These are phyloP conservation scores for Phaeosphaeria sp. DNA, from an alignment of 2,329 filamentous ascomycete genomes.

Conservation along the genomic window DNA sequence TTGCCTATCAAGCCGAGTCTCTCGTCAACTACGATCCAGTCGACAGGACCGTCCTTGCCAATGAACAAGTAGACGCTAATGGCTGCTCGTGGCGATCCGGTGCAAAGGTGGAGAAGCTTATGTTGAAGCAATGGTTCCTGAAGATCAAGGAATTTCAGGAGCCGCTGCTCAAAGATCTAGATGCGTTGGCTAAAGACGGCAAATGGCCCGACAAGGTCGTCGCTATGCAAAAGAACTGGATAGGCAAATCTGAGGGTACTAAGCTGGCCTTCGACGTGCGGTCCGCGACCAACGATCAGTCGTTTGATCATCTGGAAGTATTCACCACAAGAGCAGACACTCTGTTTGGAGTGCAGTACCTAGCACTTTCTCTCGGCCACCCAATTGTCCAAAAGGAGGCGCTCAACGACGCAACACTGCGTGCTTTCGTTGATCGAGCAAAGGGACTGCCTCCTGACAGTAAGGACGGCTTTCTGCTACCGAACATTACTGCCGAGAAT, in stretches of 20 bases:
- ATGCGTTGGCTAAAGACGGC: slow-evolving; percentile 66
- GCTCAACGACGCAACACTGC: slow-evolving; percentile 65
- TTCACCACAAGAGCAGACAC: slow-evolving; percentile 89
- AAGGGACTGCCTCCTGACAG: slow-evolving; percentile 62
- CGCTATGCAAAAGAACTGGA: slow-evolving; percentile 86
- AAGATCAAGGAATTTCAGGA: slow-evolving; percentile 82
- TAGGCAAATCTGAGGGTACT: slow-evolving; percentile 78
- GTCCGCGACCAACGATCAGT: slow-evolving; percentile 44
- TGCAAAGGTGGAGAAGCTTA: slow-evolving; percentile 79
- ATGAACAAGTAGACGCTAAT: slow-evolving; percentile 89
- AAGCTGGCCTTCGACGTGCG: slow-evolving; percentile 73
- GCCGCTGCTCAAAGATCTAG: slow-evolving; percentile 72
- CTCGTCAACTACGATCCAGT: slow-evolving; percentile 91
- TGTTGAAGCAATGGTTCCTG: slow-evolving; percentile 88
- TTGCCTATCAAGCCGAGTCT: slow-evolving; percentile 84
- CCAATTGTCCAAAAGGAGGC: slow-evolving; percentile 70
- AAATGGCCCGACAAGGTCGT: slow-evolving; percentile 85
- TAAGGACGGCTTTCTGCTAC: slow-evolving; percentile 71
- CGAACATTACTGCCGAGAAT: slow-evolving; percentile 45
- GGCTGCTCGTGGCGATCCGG: slow-evolving; percentile 88
- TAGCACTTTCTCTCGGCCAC: slow-evolving; percentile 78
- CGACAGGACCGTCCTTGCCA: slow-evolving; percentile 87
- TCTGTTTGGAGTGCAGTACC: slow-evolving; percentile 83
- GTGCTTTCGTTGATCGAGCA: slow-evolving; percentile 68
- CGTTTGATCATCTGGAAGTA: slow-evolving; percentile 66